Evolutionary conservation across 306 rosid genomes (phyloP), one percentile per base, ranked within the genome.

Genomic region (Prinsepia uniflora): DNA sequence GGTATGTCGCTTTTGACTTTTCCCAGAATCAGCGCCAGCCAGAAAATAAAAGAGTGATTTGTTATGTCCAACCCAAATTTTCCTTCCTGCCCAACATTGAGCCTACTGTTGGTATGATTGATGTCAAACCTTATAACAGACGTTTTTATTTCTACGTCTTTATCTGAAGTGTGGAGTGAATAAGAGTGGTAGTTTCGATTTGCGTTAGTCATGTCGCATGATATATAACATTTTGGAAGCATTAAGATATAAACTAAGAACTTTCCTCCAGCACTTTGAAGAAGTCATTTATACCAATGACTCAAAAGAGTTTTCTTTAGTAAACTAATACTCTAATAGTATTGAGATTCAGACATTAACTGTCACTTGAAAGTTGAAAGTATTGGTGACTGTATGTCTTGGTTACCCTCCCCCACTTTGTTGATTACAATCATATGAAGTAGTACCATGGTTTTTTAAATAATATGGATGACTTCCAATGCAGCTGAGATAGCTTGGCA

Each of bases 401-500:
- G 4, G 11, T 45, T 15, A 10, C 19, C 45, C 5, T 20, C 12
- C n/a, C 40, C 34, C 49, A 30, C 1, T 14, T 70, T 52, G 10
- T 7, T 47, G 39, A 59, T 70, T 49, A 11, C 42, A 71, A 63
- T 63, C 13, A 45, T 66, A 17, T 30, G 52, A 58, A 70, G 65
- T 36, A 22, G 19, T 45, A 44, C 70, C 61, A 30, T 76, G 41
- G 40, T 45, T 47, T 6, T 62, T 34, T 65, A 5, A 14, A 46
- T 63, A 12, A 67, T 42, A 24, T 39, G 74, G 70, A 15, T 48
- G 30, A 8, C 53, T 68, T 67, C 46, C 6, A 30, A 17, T 79
- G 88, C 90, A 89, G 96, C 92, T 43, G 92, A 85, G 85, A 75
- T 78, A 69, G 81, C 88, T 74, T 89, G 96, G 96, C 84, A 82